phyloP scores from a whole-genome alignment of 2,329 filamentous ascomycete species.

The Coniochaeta pulveracea region DNA sequence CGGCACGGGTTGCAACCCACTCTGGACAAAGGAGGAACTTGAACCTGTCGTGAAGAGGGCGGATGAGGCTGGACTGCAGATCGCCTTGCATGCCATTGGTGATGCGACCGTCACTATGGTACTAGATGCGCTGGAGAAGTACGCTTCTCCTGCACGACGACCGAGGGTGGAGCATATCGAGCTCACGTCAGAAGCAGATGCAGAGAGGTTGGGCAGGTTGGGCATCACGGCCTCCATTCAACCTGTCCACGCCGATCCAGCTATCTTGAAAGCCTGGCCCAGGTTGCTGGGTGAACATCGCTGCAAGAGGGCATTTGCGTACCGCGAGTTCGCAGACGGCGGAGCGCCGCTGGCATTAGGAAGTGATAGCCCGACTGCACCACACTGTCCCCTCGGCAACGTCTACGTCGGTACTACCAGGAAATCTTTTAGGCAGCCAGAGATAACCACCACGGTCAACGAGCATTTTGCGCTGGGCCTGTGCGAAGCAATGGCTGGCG shows the following conservation, averaged over 20 bases:
- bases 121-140: constrained; percentile 39
- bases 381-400: constrained; percentile 41
- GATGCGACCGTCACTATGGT: constrained; percentile 46
- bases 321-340: constrained; percentile 45
- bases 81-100: constrained; percentile 55
- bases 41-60: constrained; percentile 42
- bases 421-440: constrained; percentile 38
- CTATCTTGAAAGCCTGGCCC: constrained; percentile 50
- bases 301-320: constrained; percentile 49
- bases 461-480: constrained; percentile 40
- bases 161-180: constrained; percentile 58
- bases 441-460: constrained; percentile 31
- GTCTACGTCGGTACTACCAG: constrained; percentile 49
- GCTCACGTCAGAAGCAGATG: constrained; percentile 42
- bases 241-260: constrained; percentile 48
- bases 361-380: constrained; percentile 48
- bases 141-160: constrained; percentile 31
- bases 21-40: constrained; percentile 44
- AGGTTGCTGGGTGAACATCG: constrained; percentile 40
- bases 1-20: constrained; percentile 30
- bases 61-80: constrained; percentile 41
- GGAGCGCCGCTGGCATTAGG: constrained; percentile 46
- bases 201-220: constrained; percentile 39
- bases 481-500: constrained; percentile 40
- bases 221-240: constrained; percentile 51